Evolutionary conservation across 352 stramenopile genomes (phyloP), one percentile per base, ranked within the genome.

Genomic region (Globisporangium viniferum): DNA sequence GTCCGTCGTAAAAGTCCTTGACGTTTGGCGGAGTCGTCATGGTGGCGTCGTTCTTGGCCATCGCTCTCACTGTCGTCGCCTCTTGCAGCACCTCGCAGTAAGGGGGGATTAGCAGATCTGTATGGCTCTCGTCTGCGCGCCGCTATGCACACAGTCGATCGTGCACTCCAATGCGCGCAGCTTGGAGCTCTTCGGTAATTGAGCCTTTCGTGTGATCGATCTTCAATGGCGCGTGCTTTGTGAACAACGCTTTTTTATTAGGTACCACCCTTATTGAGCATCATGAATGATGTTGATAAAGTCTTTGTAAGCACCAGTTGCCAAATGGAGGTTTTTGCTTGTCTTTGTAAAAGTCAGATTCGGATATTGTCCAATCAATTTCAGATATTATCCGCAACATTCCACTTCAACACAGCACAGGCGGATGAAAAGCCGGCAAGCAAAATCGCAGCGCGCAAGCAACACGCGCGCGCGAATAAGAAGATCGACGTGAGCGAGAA

Each of bases 1-100:
- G 70, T 22, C 85, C 80, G 70, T 93, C 81, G 73, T 93, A 93
- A 74, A 93, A 91, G 61, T 82, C 82, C 53, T 79, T 74, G 51
- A 91, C 74, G 69, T 72, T 89, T 29, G 79, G 69, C 41, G 44
- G 49, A 48, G 65, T 22, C 10, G 53, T n/a, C 14, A 8, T 5
- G 14, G 15, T 24, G 12, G 55, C 20, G 20, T 62, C 56, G 33
- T 22, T 61, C 33, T 33, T 44, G 55, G 55, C 24, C 55, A 60
- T 60, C 12, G 12, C 39, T 46, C 55, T 29, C 31, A 14, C 22
- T 31, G 29, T 44, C 55, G 27, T 57, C 24, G 24, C 24, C 51
- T 44, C 15, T 10, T 58, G 24, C 10, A 36, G 51, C 8, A n/a
- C 20, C 22, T 9, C 8, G 10, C n/a, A n/a, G 51, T 20, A 27